Base-by-base conservation (phyloP, 1,139 yeast species). In the Saccharomyces hybrid region DNA sequence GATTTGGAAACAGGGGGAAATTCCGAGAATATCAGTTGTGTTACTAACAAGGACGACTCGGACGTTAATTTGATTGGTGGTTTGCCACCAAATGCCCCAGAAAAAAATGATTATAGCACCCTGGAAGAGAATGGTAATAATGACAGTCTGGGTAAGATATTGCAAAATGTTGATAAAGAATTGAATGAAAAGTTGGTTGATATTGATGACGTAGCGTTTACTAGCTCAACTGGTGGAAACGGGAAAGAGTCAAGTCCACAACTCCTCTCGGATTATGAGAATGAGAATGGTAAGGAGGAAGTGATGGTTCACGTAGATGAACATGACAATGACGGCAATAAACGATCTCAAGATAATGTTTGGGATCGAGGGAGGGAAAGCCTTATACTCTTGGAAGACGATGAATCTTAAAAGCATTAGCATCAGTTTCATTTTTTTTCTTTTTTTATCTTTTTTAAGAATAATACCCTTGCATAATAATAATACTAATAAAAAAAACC, bases 101-200 rank as follows among this genome's bases (percentile, higher is more conserved):
- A 57, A 25, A 49, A 41, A 19, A 61, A 59, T 52, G 60, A 60
- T 53, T 62, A 60, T 31, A 60, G 59, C 29, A 52, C 60, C 5
- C 47, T 57, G 28, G 63, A 61, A 5, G 47, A 46, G 25, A 28
- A 38, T 25, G 49, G 42, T 13, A 50, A 32, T 11, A 47, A 38
- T 25, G 31, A 47, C 25, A 48, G 46, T n/a, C 41, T 49, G 13
- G 34, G n/a, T 8, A 49, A 32, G 31, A 54, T 58, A 4, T 54
- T 55, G 23, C 50, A 52, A 23, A 54, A 55, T 26, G 52, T 57
- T 14, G 55, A 52, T 11, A 49, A 41, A 14, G 60, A 58, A 51
- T 31, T 57, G 32, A 55, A 56, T 38, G 55, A 57, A 27, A 48
- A 47, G 19, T 31, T 52, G 23, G 32, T 49, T 25, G 46, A 48